A percentile compares a stretch with the other conserved stretches of the same genome.
Conservation (phyloP, 345 rosid species). For the Acer yangbiense region DNA sequence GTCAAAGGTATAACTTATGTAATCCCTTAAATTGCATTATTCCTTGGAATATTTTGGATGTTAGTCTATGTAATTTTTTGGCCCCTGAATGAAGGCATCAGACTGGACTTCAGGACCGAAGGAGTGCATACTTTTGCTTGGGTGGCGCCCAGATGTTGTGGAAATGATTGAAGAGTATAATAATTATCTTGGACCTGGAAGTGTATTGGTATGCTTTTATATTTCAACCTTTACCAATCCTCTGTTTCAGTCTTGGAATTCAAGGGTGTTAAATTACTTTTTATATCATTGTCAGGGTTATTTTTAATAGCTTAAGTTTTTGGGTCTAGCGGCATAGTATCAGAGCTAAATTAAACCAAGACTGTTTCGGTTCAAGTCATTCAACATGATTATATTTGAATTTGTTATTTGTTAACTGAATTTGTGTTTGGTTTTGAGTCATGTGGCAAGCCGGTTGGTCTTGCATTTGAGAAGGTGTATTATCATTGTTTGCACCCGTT, state of each 20-base stretch:
- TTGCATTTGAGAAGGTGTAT: neutral
- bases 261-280: neutral
- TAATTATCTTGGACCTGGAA: slow-evolving; percentile 96
- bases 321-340: neutral
- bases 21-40: slow-evolving; percentile 13
- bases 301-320: neutral
- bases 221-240: slow-evolving; percentile 13
- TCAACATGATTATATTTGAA: neutral
- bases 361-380: neutral
- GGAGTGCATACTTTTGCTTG: slow-evolving; percentile 84
- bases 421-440: neutral
- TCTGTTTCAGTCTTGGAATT: neutral
- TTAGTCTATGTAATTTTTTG: slow-evolving; percentile 21
- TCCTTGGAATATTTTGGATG: slow-evolving; percentile 16
- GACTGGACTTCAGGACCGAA: slow-evolving; percentile 70
- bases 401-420: neutral
- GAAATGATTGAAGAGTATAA: slow-evolving; percentile 94
- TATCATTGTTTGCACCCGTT: neutral
- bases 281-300: neutral
- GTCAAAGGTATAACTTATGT: slow-evolving; percentile 65
- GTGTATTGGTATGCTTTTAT: slow-evolving; percentile 64
- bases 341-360: neutral
- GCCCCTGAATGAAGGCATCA: slow-evolving; percentile 53
- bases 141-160: slow-evolving; percentile 90
- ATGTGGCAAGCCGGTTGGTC: neutral